phyloP scores from a whole-genome alignment of 2,329 filamentous ascomycete genomes.

The Penicillium crustosum region DNA sequence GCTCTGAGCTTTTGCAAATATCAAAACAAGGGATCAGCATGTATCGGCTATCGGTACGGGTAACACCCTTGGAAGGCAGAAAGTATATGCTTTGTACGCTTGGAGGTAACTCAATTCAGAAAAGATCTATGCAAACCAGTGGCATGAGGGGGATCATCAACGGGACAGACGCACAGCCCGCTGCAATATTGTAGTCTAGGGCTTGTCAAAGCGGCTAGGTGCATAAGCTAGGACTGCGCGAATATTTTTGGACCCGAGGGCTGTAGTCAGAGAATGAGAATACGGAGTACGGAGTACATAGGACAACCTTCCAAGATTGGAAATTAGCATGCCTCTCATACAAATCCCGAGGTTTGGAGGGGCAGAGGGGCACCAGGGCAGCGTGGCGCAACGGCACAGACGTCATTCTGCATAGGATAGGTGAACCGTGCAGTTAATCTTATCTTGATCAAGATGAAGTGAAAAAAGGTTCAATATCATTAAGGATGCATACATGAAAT shows the following conservation, averaged over 20 bases:
- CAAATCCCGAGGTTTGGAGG: neutral
- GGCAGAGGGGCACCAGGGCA: conserved; percentile 3
- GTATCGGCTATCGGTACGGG: conserved; percentile 1
- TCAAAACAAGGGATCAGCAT: conserved; percentile 4
- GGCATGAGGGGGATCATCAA: conserved; percentile 5
- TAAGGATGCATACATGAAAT: neutral
- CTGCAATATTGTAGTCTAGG: neutral
- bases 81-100: neutral
- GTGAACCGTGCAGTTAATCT: conserved; percentile 11
- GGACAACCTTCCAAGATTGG: neutral
- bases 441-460: conserved; percentile 9
- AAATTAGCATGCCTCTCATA: neutral
- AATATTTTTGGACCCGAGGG: neutral
- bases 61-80: neutral
- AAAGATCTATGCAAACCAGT: neutral
- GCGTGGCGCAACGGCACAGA: conserved; percentile 17
- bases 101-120: neutral
- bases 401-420: conserved; percentile 15
- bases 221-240: conserved; percentile 2
- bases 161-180: neutral
- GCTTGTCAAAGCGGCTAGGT: conserved; percentile 8
- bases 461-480: neutral
- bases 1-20: conserved; percentile 2
- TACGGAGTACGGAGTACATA: neutral
- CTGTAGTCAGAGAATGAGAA: neutral